Evolutionary conservation across 2,329 filamentous ascomycete species (phyloP).

Genomic region (Phialocephala sp.): DNA sequence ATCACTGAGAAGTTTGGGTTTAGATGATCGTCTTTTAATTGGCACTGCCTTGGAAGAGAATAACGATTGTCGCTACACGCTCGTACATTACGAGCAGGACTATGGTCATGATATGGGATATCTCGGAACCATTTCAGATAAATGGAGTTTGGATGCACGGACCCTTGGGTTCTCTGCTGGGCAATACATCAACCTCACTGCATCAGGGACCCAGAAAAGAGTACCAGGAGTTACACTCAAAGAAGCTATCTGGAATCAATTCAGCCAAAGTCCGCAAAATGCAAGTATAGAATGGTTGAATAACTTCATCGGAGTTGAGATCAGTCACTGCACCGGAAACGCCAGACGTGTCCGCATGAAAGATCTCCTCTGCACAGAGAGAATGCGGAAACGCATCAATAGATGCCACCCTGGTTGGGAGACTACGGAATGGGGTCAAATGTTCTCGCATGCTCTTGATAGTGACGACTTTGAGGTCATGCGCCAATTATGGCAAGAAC

Average conservation of each 20-base stretch:
- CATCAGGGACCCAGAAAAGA: conserved; percentile 16
- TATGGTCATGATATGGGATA: conserved; percentile 19
- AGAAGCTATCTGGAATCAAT: conserved; percentile 20
- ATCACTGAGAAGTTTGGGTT: too few relatives aligned
- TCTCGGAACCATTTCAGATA: conserved; percentile 13
- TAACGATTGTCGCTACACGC: conserved; percentile 14
- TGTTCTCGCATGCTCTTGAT: background rate
- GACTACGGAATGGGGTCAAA: background rate
- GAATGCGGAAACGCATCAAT: background rate
- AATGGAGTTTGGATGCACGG: conserved; percentile 13
- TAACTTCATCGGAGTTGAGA: conserved; percentile 21
- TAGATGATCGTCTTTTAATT: background rate
- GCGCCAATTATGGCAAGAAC: background rate
- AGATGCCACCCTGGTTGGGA: conserved; percentile 8
- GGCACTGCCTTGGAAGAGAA: conserved; percentile 11
- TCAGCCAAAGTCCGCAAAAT: conserved; percentile 12
- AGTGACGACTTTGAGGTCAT: background rate
- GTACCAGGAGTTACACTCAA: conserved; percentile 21
- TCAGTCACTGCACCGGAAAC: conserved; percentile 29
- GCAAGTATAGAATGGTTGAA: conserved; percentile 23
- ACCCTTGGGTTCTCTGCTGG: conserved; percentile 16
- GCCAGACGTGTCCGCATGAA: conserved; percentile 19
- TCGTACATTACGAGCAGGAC: conserved; percentile 18
- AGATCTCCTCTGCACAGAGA: conserved; percentile 11
- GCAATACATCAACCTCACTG: conserved; percentile 17